These are phyloP conservation scores for Oryza brachyantha DNA, from an alignment of 176 grass and related monocot species.

Conservation along the genomic window DNA sequence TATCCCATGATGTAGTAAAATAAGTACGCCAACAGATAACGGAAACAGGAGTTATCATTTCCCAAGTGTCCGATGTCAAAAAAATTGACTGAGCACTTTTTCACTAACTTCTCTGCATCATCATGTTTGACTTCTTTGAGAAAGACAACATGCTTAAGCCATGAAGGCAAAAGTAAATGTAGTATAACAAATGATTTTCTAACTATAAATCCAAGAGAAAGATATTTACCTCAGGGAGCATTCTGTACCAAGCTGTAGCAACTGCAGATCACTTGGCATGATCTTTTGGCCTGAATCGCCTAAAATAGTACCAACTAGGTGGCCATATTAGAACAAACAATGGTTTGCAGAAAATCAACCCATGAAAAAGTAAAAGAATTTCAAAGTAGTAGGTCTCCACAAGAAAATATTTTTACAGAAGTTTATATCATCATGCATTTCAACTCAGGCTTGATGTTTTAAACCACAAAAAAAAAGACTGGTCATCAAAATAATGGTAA, in stretches of 20 bases:
- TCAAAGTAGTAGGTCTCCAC: neutral
- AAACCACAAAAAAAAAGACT: neutral
- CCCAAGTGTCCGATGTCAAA: conserved; percentile 93
- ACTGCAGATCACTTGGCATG: conserved; percentile 99
- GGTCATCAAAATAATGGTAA: neutral
- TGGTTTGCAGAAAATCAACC: neutral
- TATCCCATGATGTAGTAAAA: neutral
- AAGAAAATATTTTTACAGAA: neutral
- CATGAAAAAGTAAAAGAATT: neutral
- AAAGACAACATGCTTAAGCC: conserved; percentile 63
- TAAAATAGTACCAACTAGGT: conserved; percentile 11
- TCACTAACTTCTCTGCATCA: conserved; percentile 60
- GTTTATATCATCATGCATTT: neutral
- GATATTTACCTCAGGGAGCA: conserved; percentile 80
- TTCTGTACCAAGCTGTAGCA: conserved; percentile 90
- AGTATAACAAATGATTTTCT: neutral
- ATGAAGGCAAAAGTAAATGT: conserved; percentile 3
- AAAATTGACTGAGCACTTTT: conserved; percentile 68
- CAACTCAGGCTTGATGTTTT: neutral
- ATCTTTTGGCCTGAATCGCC: conserved; percentile 42
- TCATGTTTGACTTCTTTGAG: conserved; percentile 55
- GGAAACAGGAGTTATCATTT: conserved; percentile 39
- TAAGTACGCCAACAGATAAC: neutral
- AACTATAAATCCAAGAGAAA: conserved; percentile 2
- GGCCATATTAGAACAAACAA: neutral